Evolutionary conservation across 192 early-diverging fungal genomes (phyloP).

Genomic region (Podila horticola): DNA sequence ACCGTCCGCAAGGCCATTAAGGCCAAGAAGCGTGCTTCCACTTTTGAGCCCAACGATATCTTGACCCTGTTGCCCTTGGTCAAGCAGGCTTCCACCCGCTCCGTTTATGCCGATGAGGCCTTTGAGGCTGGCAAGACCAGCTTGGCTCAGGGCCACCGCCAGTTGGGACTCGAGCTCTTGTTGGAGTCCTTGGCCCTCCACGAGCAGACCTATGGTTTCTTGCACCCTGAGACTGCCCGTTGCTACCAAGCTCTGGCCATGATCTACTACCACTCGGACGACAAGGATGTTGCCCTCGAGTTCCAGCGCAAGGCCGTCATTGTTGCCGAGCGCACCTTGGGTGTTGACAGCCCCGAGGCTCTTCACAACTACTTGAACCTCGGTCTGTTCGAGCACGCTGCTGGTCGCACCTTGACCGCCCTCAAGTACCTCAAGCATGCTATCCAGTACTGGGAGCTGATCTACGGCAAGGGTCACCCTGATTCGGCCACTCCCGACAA

Average conservation of each 20-base stretch:
- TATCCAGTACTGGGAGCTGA: constrained; percentile 80
- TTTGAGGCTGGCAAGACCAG: constrained; percentile 86
- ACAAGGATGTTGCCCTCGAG: constrained; percentile 71
- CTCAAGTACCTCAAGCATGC: constrained; percentile 88
- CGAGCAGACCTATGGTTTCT: constrained; percentile 93
- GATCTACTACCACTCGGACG: constrained; percentile 79
- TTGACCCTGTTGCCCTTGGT: constrained; percentile 77
- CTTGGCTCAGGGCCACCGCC: constrained; percentile 81
- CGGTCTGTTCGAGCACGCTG: constrained; percentile 88
- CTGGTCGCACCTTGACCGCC: constrained; percentile 75
- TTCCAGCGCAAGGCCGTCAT: constrained; percentile 85
- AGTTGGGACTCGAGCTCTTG: constrained; percentile 84
- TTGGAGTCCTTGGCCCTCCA: constrained; percentile 85
- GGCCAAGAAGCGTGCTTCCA: constrained; percentile 61
- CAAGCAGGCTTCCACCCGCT: constrained; percentile 72
- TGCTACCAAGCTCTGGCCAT: constrained; percentile 86
- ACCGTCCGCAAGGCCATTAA: constrained; percentile 50
- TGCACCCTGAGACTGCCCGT: constrained; percentile 91
- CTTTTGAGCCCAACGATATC: constrained; percentile 74
- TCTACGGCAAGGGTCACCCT: constrained; percentile 80
- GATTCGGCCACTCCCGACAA: constrained; percentile 88
- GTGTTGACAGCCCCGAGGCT: constrained; percentile 89
- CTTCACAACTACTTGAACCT: constrained; percentile 92
- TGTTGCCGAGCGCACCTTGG: constrained; percentile 84
- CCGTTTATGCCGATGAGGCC: constrained; percentile 88